Percentiles rank a stretch among this genome's conserved stretches.
These are phyloP conservation scores for Ailanthus altissimus DNA, from an alignment of 345 rosid genomes.

Conservation along the genomic window DNA sequence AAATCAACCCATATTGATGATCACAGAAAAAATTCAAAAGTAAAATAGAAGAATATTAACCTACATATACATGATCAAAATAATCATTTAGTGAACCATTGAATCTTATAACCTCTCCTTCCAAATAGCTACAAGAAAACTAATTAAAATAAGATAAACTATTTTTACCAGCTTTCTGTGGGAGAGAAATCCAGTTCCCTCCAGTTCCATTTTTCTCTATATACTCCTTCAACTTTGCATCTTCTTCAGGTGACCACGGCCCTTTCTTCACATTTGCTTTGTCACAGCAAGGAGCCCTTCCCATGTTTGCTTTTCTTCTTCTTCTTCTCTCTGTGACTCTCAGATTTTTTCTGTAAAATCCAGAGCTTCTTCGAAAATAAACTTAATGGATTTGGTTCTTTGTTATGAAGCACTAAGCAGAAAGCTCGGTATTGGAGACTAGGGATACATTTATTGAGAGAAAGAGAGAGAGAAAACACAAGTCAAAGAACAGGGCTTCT, in stretches of 20 bases:
- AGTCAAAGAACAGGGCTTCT: constrained; percentile 40
- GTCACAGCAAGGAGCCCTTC: constrained; percentile 96
- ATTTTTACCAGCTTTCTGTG: constrained; percentile 69
- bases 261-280: constrained; percentile 89
- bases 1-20: neutral
- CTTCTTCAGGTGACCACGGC: constrained; percentile 98
- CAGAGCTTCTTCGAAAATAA: constrained; percentile 1
- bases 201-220: constrained; percentile 66
- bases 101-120: too few relatives aligned
- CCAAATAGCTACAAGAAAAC: too few relatives aligned
- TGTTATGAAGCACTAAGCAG: constrained; percentile 1
- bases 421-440: constrained; percentile 15
- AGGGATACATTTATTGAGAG: constrained; percentile 15
- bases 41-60: neutral
- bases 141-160: neutral
- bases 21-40: neutral
- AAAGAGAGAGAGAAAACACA: constrained; percentile 21
- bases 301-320: constrained; percentile 48
- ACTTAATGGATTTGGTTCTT: neutral
- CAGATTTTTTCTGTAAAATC: neutral
- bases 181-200: constrained; percentile 87
- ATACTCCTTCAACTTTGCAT: constrained; percentile 74
- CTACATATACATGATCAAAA: neutral
- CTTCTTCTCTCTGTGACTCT: neutral
- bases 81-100: neutral